Percentiles rank a stretch among this genome's conserved stretches.
phyloP scores from a whole-genome alignment of 148 eudicot genomes.

The Silene latifolia region DNA sequence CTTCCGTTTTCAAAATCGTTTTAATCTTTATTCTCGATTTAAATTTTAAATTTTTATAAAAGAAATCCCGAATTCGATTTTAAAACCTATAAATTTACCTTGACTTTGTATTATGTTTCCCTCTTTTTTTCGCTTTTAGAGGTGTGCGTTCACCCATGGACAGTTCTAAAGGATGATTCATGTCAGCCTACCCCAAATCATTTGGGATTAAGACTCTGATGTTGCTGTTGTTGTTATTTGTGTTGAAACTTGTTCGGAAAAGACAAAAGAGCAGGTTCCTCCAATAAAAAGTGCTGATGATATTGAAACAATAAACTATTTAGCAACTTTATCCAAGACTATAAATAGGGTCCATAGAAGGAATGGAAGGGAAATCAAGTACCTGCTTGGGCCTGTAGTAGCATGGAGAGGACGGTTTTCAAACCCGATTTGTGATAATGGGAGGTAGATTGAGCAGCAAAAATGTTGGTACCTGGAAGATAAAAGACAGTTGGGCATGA shows the following conservation, averaged over 20 bases:
- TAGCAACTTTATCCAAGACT: neutral
- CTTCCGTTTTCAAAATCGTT: no score
- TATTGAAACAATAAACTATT: neutral
- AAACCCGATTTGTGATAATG: constrained; percentile 20
- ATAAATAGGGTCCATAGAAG: neutral
- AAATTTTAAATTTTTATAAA: no score
- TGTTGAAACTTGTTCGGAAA: constrained; percentile 59
- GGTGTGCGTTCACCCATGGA: no score
- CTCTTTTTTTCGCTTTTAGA: no score
- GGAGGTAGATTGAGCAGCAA: constrained; percentile 23
- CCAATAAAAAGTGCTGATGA: constrained; percentile 50
- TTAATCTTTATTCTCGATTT: no score
- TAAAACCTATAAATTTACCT: no score
- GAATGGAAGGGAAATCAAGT: neutral
- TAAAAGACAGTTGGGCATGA: neutral
- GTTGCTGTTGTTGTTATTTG: no score
- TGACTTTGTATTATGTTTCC: no score
- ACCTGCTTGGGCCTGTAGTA: constrained; percentile 62
- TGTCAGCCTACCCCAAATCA: no score
- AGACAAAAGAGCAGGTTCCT: constrained; percentile 41
- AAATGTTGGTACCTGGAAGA: constrained; percentile 25
- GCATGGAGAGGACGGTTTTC: constrained; percentile 31
- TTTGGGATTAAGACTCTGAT: no score
- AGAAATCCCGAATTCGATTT: no score
- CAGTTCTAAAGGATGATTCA: no score